Percentiles rank a stretch among this genome's conserved stretches.
These are phyloP conservation scores for Globisporangium iwayamae DNA, from an alignment of 352 stramenopile species.

Conservation along the genomic window DNA sequence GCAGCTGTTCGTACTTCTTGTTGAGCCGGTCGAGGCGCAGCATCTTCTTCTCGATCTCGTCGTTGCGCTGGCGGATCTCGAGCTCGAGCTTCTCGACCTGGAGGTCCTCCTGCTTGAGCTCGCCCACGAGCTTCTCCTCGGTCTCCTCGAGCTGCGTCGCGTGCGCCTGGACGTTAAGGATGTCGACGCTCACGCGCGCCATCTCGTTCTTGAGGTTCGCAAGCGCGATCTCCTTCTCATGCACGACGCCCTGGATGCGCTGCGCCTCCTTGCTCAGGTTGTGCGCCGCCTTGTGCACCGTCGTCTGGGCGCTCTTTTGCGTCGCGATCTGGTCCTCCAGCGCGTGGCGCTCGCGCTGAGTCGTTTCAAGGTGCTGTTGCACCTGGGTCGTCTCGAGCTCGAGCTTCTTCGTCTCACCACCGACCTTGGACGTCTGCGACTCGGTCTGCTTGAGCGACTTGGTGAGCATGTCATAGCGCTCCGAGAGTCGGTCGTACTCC, in stretches of 20 bases:
- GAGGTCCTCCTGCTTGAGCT: slow-evolving; percentile 88
- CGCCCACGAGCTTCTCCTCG: slow-evolving; percentile 65
- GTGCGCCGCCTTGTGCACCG: slow-evolving; percentile 87
- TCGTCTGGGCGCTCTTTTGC: slow-evolving; percentile 87
- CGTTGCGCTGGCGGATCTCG: slow-evolving; percentile 92
- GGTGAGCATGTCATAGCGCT: slow-evolving; percentile 85
- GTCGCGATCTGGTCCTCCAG: slow-evolving; percentile 83
- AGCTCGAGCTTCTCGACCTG: slow-evolving; percentile 90
- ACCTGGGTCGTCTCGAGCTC: slow-evolving; percentile 67
- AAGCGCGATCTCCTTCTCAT: slow-evolving; percentile 89
- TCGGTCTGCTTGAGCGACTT: slow-evolving; percentile 89
- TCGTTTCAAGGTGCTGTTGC: slow-evolving; percentile 73
- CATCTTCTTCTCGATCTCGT: slow-evolving; percentile 97
- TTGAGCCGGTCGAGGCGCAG: slow-evolving; percentile 91
- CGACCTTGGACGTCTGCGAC: slow-evolving; percentile 65
- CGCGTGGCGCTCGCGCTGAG: slow-evolving; percentile 85
- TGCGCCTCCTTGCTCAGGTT: slow-evolving; percentile 88
- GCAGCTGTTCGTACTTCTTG: slow-evolving; percentile 92
- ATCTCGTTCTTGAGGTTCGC: slow-evolving; percentile 92
- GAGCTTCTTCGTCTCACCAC: slow-evolving; percentile 60
- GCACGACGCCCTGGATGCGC: slow-evolving; percentile 62
- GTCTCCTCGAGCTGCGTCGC: slow-evolving; percentile 84
- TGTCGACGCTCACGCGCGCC: slow-evolving; percentile 88
- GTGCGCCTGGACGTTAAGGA: slow-evolving; percentile 90
- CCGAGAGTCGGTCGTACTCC: slow-evolving; percentile 73